Evolutionary conservation across 257 asterid species (phyloP).

Genomic region (Dorcoceras hygrometricum): DNA sequence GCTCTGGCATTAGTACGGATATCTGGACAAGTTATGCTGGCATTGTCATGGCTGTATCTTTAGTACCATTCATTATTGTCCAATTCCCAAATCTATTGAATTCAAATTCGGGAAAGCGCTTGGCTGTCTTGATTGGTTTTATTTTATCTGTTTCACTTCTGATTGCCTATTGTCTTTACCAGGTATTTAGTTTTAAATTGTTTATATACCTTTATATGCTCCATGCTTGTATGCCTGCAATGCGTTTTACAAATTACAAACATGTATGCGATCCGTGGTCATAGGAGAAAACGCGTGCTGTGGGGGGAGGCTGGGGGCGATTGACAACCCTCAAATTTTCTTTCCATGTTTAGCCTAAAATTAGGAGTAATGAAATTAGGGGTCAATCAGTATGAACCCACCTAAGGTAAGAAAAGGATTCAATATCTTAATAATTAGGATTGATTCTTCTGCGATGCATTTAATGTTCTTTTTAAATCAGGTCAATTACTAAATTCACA

Average conservation of each 20-base stretch:
- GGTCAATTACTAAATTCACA: no score
- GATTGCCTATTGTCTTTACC: conserved; percentile 77
- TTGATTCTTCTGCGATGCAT: no score
- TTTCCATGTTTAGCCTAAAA: no score
- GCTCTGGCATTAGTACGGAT: conserved; percentile 83
- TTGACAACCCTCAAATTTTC: no score
- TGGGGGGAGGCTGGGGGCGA: no score
- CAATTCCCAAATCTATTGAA: conserved; percentile 69
- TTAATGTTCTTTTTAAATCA: no score
- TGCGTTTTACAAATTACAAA: neutral
- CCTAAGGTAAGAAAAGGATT: no score
- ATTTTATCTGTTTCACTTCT: conserved; percentile 55
- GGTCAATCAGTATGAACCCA: no score
- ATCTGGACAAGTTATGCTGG: conserved; percentile 84
- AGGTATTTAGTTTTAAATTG: conserved; percentile 41
- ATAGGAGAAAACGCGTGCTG: no score
- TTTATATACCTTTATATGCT: neutral
- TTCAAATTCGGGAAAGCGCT: conserved; percentile 57
- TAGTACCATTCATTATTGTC: conserved; percentile 71
- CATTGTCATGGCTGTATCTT: conserved; percentile 79
- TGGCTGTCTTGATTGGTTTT: conserved; percentile 67
- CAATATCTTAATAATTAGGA: no score
- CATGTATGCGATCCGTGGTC: neutral
- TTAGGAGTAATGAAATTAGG: no score
- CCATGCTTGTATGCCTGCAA: neutral